A percentile compares a stretch with the other conserved stretches of the same genome.
These are phyloP conservation scores for Helichrysum umbraculigerum DNA, from an alignment of 129 eudicot species.

Conservation along the genomic window DNA sequence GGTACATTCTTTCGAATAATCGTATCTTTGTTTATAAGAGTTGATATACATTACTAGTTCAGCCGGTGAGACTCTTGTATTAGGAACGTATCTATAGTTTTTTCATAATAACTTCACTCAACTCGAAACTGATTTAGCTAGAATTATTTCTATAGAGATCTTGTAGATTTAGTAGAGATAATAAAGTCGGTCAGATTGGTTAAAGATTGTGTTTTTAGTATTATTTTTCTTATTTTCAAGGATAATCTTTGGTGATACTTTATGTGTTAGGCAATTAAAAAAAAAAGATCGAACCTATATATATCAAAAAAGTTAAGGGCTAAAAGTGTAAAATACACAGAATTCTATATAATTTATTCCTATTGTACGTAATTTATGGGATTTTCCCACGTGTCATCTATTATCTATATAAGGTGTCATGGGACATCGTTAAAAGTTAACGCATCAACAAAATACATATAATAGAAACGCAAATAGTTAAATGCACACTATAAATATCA, in stretches of 20 bases:
- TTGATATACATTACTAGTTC: conserved; percentile 1
- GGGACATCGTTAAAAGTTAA: too few relatives aligned
- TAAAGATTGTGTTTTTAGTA: not conserved
- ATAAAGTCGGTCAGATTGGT: not conserved
- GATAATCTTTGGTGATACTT: not conserved
- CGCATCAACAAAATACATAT: too few relatives aligned
- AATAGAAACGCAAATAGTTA: too few relatives aligned
- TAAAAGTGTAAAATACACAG: not conserved
- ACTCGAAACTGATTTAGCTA: not conserved
- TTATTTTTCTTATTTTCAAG: not conserved
- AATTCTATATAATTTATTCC: too few relatives aligned
- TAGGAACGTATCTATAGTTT: not conserved
- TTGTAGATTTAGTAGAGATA: not conserved
- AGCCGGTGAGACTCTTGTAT: not conserved
- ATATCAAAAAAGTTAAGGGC: too few relatives aligned
- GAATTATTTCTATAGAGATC: not conserved
- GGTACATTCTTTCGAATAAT: conserved; percentile 3
- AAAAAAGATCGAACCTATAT: too few relatives aligned
- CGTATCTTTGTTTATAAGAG: conserved; percentile 7
- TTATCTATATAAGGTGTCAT: too few relatives aligned
- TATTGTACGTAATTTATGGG: too few relatives aligned
- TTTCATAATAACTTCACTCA: not conserved
- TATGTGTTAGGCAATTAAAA: not conserved
- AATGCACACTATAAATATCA: too few relatives aligned
- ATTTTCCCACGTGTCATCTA: too few relatives aligned